Percentiles rank a stretch among this genome's conserved stretches.
Conservation (phyloP, 495 filamentous ascomycete species). For the Oidiodendron maius region DNA sequence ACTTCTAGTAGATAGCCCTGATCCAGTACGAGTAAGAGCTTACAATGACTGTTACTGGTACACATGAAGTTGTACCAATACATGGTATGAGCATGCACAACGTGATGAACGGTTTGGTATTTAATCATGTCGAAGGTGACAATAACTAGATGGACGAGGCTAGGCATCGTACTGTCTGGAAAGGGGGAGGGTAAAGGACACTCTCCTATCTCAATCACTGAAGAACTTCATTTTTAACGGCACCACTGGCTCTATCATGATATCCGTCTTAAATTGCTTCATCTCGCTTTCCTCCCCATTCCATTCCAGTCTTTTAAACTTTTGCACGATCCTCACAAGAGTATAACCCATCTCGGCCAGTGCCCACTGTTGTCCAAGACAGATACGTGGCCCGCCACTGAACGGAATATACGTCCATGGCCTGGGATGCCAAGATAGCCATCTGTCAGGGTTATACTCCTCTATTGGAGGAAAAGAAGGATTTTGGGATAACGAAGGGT, state of each 20-base stretch:
- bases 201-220: no score
- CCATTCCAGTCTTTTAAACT: constrained; percentile 37
- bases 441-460: neutral
- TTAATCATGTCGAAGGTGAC: no score
- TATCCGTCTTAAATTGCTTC: neutral
- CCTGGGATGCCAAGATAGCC: neutral
- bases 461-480: neutral
- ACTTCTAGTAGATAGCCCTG: no score
- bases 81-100: no score
- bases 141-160: no score
- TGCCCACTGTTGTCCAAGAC: constrained; percentile 78
- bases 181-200: no score
- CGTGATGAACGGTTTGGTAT: no score
- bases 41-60: no score
- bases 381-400: constrained; percentile 64
- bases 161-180: no score
- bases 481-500: no score
- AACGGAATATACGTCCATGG: constrained; percentile 41
- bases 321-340: constrained; percentile 62
- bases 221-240: neutral
- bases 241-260: neutral
- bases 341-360: constrained; percentile 76
- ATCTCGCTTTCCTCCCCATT: neutral
- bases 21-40: no score
- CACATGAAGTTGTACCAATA: no score